phyloP scores from a whole-genome alignment of 257 asterid species.

The Jasminum sambac region DNA sequence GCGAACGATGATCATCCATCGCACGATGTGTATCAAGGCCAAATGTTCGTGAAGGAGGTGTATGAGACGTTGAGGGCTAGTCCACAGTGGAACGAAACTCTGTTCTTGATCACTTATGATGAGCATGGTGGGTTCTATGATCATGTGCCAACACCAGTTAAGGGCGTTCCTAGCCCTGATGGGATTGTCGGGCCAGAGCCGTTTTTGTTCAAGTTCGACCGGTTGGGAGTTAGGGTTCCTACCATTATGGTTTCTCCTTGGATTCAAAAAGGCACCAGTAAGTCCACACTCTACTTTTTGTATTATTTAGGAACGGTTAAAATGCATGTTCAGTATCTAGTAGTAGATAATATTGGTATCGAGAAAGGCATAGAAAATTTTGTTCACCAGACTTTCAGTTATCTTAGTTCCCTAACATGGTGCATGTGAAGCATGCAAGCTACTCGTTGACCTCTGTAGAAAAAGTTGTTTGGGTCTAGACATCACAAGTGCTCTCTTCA shows the following conservation, averaged over 20 bases:
- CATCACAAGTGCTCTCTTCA: no score
- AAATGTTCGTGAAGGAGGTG: constrained; percentile 87
- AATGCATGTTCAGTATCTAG: not conserved
- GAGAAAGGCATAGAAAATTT: not conserved
- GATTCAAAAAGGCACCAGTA: constrained; percentile 76
- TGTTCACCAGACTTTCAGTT: not conserved
- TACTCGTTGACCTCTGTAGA: not conserved
- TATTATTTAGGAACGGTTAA: not conserved
- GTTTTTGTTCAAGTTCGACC: constrained; percentile 60
- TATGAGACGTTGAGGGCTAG: constrained; percentile 75
- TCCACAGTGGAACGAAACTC: constrained; percentile 84
- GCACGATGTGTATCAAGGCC: constrained; percentile 84
- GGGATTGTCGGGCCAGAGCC: constrained; percentile 78
- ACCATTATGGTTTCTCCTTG: constrained; percentile 72
- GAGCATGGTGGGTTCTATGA: constrained; percentile 94
- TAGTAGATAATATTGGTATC: not conserved
- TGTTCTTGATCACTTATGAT: constrained; percentile 72
- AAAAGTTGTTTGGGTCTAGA: no score
- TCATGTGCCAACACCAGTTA: constrained; percentile 70
- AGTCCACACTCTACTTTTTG: not conserved
- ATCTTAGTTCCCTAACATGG: not conserved
- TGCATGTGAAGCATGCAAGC: not conserved
- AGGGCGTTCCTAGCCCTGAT: constrained; percentile 82
- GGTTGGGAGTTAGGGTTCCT: constrained; percentile 87
- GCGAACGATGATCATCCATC: constrained; percentile 94